These are phyloP conservation scores for Capsella rubella DNA, from an alignment of 441 rosid species.

Conservation along the genomic window DNA sequence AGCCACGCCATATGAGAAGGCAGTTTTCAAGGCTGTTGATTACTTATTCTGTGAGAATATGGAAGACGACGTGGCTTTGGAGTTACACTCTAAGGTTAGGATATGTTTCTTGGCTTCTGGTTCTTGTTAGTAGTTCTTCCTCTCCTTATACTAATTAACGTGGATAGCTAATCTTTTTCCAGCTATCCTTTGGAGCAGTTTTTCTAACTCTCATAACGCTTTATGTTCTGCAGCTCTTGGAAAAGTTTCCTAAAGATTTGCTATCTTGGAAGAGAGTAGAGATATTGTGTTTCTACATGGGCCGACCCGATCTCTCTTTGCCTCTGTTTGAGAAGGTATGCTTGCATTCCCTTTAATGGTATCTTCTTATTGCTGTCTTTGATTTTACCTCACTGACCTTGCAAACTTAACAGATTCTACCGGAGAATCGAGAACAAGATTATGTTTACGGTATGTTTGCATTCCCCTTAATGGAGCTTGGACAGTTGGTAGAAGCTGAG, in stretches of 20 bases:
- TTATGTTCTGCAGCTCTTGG: conserved; percentile 59
- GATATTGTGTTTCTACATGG: conserved; percentile 76
- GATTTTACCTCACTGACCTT: neutral
- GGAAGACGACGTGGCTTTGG: conserved; percentile 68
- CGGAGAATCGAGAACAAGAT: conserved; percentile 57
- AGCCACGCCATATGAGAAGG: conserved; percentile 71
- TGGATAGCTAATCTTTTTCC: neutral
- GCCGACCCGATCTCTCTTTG: conserved; percentile 64
- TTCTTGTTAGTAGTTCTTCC: neutral
- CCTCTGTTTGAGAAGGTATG: conserved; percentile 71
- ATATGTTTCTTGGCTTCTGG: conserved; percentile 15
- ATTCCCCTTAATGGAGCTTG: conserved; percentile 75
- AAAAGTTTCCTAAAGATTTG: conserved; percentile 69
- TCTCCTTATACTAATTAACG: neutral
- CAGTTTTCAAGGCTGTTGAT: conserved; percentile 61
- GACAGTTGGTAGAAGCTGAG: conserved; percentile 71
- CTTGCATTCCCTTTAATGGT: too few relatives aligned
- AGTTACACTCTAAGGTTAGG: conserved; percentile 34
- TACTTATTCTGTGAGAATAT: conserved; percentile 60
- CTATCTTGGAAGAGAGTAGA: conserved; percentile 81
- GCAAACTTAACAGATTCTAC: conserved; percentile 57
- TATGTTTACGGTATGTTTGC: conserved; percentile 88
- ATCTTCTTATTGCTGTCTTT: neutral
- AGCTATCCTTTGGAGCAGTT: neutral
- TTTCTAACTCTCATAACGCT: neutral